Evolutionary conservation across 2,329 filamentous ascomycete genomes (phyloP).

Genomic region (Diaporthe longicolla): DNA sequence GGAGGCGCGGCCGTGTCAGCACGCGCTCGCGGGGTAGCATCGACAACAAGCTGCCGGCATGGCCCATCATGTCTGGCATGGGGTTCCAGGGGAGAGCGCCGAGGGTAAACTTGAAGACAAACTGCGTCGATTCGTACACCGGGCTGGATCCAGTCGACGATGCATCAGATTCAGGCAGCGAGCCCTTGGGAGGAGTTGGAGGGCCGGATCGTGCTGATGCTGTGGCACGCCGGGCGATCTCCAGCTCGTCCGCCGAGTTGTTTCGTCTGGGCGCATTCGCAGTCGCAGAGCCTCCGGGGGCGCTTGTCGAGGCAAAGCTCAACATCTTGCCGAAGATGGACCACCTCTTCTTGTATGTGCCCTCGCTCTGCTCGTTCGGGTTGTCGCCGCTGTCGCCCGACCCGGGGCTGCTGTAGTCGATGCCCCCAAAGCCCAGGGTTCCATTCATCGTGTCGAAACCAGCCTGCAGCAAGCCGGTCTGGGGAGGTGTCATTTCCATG

Average conservation of each 20-base stretch:
- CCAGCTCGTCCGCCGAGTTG: slow-evolving; percentile 58
- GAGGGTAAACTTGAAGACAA: slow-evolving; percentile 81
- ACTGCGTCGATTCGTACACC: slow-evolving; percentile 69
- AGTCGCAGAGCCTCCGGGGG: slow-evolving; percentile 39
- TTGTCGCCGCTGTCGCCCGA: slow-evolving; percentile 23
- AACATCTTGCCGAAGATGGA: slow-evolving; percentile 76
- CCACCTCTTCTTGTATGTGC: slow-evolving; percentile 70
- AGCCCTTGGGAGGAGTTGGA: slow-evolving; percentile 55
- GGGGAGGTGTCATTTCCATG: slow-evolving; percentile 72
- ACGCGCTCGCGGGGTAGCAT: slow-evolving; percentile 72
- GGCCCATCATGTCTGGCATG: slow-evolving; percentile 33
- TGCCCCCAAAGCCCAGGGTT: slow-evolving; percentile 61
- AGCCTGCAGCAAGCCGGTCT: slow-evolving; percentile 59
- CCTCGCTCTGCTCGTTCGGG: slow-evolving; percentile 47
- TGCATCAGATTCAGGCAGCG: slow-evolving; percentile 56
- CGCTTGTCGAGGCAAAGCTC: slow-evolving; percentile 54
- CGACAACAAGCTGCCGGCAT: slow-evolving; percentile 63
- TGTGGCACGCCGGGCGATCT: slow-evolving; percentile 64
- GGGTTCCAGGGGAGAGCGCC: slow-evolving; percentile 58
- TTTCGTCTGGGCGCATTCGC: slow-evolving; percentile 46
- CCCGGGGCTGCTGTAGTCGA: slow-evolving; percentile 42
- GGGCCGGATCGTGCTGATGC: slow-evolving; percentile 59
- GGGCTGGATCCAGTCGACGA: slow-evolving; percentile 70
- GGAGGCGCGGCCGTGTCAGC: slow-evolving; percentile 78
- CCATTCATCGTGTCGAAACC: slow-evolving; percentile 43